Base-by-base conservation (phyloP, 257 asterid genomes). In the Nicotiana sylvestris region DNA sequence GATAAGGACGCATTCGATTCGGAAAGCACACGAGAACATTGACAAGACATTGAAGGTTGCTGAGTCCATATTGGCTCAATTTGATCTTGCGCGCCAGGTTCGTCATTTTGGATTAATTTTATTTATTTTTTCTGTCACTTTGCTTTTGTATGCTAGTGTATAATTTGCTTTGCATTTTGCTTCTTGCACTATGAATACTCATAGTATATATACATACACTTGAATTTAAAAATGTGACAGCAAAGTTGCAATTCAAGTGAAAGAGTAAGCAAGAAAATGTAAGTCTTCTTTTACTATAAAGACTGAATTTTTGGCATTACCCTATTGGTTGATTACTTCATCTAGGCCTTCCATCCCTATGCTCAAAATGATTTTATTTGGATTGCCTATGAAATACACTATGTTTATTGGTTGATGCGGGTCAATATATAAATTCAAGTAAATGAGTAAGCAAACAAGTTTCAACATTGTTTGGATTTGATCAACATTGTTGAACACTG, bases 1-100 rank as follows among this genome's bases (percentile, higher is more conserved):
- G 99, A 62, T 96, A 92, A 90, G 88, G 86, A 96, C 98, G 56
- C 96, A 94, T 90, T 93, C 98, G 65, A 94, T 94, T 77, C 85
- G 98, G 89, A 92, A 91, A 87, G 99, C 99, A 66, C 98, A 96
- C 61, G 98, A 93, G 89, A 94, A 93, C 78, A 93, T 96, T 25
- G 97, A 96, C 87, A 93, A 92, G 87, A 89, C 97, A 32, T 91
- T 90, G 37, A 96, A 94, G 88, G 83, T 89, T 84, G 96, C 97
- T 10, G 97, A 94, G 88, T 46, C 61, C 66, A 90, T 96, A 81
- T 89, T 96, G 64, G 87, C 78, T 66, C 97, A 93, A 89, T 96
- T 90, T 82, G 97, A 94, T 88, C 97, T 89, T 83, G 87, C 92
- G 46, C 98, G 98, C 78, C 89, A 92, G 98, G 99, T 95, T 60